These are phyloP conservation scores for Wickerhamomyces sp. DNA, from an alignment of 1,139 yeast genomes.

Conservation along the genomic window DNA sequence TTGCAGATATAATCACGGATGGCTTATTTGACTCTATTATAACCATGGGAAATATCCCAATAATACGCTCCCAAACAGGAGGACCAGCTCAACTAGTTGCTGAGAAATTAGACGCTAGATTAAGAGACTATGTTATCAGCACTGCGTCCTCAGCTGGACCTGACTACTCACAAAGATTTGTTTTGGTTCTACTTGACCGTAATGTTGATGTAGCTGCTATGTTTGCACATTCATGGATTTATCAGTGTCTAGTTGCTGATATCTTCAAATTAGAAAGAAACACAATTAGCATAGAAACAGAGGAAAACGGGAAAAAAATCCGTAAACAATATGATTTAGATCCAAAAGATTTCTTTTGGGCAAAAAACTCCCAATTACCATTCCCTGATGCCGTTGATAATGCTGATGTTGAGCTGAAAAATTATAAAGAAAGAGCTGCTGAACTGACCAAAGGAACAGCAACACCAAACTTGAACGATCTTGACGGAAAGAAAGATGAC, in stretches of 20 bases:
- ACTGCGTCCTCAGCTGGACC: conserved; percentile 36
- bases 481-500: conserved; percentile 63
- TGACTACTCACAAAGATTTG: conserved; percentile 54
- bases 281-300: conserved; percentile 57
- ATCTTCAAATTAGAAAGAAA: conserved; percentile 80
- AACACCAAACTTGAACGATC: conserved; percentile 59
- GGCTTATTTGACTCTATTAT: conserved; percentile 79
- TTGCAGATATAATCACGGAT: conserved; percentile 68
- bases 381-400: conserved; percentile 98
- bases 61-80: conserved; percentile 84
- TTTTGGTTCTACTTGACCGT: conserved; percentile 78
- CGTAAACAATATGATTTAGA: conserved; percentile 76
- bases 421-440: conserved; percentile 82
- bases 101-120: conserved; percentile 71
- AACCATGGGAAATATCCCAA: conserved; percentile 77
- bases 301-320: conserved; percentile 35
- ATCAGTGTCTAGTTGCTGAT: conserved; percentile 93
- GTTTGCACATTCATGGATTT: conserved; percentile 97
- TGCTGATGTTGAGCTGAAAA: conserved; percentile 77
- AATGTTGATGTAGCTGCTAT: conserved; percentile 86
- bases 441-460: conserved; percentile 82
- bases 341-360: conserved; percentile 92
- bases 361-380: conserved; percentile 75
- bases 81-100: conserved; percentile 97
- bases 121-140: conserved; percentile 81